These are phyloP conservation scores for Penicillium pulvis DNA, from an alignment of 495 filamentous ascomycete species.

Conservation along the genomic window DNA sequence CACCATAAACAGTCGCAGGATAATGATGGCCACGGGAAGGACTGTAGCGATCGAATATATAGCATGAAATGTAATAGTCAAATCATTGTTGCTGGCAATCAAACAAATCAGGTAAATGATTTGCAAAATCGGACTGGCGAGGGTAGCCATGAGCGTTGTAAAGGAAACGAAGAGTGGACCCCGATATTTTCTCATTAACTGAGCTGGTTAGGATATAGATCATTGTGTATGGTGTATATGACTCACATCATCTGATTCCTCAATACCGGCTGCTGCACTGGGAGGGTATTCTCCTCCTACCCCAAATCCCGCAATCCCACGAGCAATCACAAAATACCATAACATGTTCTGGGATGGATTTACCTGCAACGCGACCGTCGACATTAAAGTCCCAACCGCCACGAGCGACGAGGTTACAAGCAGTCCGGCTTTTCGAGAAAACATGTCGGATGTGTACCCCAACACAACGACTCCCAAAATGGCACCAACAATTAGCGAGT, in stretches of 20 bases:
- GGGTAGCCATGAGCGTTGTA: slow-evolving; percentile 39
- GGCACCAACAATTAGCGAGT: slow-evolving; percentile 37
- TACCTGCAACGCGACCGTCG: slow-evolving; percentile 35
- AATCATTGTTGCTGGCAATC: slow-evolving; percentile 36
- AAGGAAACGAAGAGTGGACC: slow-evolving; percentile 41
- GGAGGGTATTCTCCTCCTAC: slow-evolving; percentile 41
- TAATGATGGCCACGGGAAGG: slow-evolving; percentile 31
- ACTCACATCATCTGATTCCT: slow-evolving; percentile 36
- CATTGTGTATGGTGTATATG: too few relatives aligned
- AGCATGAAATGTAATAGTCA: slow-evolving; percentile 34
- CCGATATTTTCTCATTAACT: slow-evolving; percentile 30
- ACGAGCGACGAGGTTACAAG: slow-evolving; percentile 38
- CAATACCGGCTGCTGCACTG: slow-evolving; percentile 36
- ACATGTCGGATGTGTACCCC: slow-evolving; percentile 37
- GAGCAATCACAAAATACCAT: slow-evolving; percentile 39
- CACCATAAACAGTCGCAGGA: slow-evolving; percentile 35
- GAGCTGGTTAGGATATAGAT: background rate
- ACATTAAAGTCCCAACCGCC: slow-evolving; percentile 36
- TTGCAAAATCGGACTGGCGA: slow-evolving; percentile 34
- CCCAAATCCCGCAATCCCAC: slow-evolving; percentile 38
- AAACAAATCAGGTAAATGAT: slow-evolving; percentile 39
- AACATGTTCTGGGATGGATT: slow-evolving; percentile 36
- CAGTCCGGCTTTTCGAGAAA: slow-evolving; percentile 33
- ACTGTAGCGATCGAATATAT: slow-evolving; percentile 38
- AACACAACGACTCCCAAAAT: slow-evolving; percentile 37